Conservation (phyloP, 2,329 filamentous ascomycete genomes). For the Neoascochyta sp. region DNA sequence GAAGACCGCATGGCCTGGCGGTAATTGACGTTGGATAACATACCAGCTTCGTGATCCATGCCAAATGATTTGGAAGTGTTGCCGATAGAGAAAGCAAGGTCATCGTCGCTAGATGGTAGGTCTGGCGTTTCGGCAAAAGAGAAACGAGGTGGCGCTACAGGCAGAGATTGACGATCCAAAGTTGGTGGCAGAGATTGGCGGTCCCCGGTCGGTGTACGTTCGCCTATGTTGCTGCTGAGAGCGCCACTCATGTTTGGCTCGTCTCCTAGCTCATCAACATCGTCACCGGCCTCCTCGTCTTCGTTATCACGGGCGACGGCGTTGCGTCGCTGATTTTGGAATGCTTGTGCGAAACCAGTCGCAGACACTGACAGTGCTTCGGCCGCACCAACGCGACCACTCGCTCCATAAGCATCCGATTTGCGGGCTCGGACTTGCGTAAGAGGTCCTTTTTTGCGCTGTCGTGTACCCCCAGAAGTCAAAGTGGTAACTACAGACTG, state of each 20-base stretch:
- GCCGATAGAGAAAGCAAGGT: conserved; percentile 17
- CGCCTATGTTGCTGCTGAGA: too few relatives aligned
- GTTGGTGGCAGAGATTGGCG: conserved; percentile 8
- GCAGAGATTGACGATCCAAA: conserved; percentile 4
- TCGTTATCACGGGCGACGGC: conserved; percentile 23
- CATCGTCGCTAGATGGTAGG: conserved; percentile 17
- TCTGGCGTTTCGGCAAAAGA: conserved; percentile 20
- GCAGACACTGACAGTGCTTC: conserved; percentile 24
- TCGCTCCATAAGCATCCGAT: conserved; percentile 38
- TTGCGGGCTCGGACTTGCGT: conserved; percentile 30
- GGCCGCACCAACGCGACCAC: conserved; percentile 30
- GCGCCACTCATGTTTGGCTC: conserved; percentile 14
- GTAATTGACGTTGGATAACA: conserved; percentile 11
- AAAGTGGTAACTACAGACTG: conserved; percentile 19
- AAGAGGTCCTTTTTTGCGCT: conserved; percentile 23
- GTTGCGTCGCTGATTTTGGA: conserved; percentile 25
- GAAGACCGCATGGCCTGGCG: conserved; percentile 4
- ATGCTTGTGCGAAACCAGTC: conserved; percentile 34
- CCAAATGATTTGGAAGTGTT: conserved; percentile 37
- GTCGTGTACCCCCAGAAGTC: conserved; percentile 14
- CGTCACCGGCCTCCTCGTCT: conserved; percentile 14
- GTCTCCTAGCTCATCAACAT: conserved; percentile 13
- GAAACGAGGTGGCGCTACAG: conserved; percentile 9
- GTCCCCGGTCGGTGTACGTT: conserved; percentile 5
- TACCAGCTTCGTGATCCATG: conserved; percentile 31